phyloP scores from a whole-genome alignment of 2,329 filamentous ascomycete genomes.

The Metarhizium sp. region DNA sequence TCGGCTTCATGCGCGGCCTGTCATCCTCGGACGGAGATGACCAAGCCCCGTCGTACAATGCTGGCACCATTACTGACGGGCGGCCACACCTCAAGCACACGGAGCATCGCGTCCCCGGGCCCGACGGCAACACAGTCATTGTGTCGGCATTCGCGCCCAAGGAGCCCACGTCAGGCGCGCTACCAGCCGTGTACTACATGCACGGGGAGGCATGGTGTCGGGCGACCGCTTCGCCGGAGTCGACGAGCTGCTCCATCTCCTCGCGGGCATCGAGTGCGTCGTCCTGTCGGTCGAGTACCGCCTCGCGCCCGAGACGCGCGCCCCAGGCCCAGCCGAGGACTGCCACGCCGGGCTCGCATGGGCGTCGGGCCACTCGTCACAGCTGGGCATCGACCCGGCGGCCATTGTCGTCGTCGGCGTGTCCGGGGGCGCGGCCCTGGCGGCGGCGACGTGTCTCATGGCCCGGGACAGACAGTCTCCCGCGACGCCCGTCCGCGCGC shows the following conservation, averaged over 20 bases:
- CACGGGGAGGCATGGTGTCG: conserved; percentile 13
- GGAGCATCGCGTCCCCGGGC: conserved; percentile 5
- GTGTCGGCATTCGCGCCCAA: conserved; percentile 11
- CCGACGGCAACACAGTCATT: conserved; percentile 4
- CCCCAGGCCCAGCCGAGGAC: conserved; percentile 8
- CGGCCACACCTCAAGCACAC: conserved; percentile 8
- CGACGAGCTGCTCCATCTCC: conserved; percentile 6
- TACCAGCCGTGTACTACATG: conserved; percentile 11
- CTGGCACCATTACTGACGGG: conserved; percentile 2
- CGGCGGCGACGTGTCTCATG: conserved; percentile 12
- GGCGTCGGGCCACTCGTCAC: no score
- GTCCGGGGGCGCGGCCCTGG: conserved; percentile 13
- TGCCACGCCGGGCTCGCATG: no score
- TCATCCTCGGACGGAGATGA: not conserved
- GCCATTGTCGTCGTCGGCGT: conserved; percentile 10
- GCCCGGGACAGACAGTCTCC: conserved; percentile 10
- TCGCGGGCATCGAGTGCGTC: conserved; percentile 10
- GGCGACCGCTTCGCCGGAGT: conserved; percentile 10
- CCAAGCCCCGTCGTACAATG: conserved; percentile 7
- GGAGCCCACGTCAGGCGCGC: not conserved
- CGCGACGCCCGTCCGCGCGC: conserved; percentile 8
- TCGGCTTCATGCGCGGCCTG: conserved; percentile 9
- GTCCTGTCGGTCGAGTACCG: conserved; percentile 16
- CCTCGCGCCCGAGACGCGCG: conserved; percentile 14
- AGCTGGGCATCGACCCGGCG: conserved; percentile 1